A percentile compares a stretch with the other conserved stretches of the same genome.
These are phyloP conservation scores for Gentiana straminea DNA, from an alignment of 257 asterid genomes.

Conservation along the genomic window DNA sequence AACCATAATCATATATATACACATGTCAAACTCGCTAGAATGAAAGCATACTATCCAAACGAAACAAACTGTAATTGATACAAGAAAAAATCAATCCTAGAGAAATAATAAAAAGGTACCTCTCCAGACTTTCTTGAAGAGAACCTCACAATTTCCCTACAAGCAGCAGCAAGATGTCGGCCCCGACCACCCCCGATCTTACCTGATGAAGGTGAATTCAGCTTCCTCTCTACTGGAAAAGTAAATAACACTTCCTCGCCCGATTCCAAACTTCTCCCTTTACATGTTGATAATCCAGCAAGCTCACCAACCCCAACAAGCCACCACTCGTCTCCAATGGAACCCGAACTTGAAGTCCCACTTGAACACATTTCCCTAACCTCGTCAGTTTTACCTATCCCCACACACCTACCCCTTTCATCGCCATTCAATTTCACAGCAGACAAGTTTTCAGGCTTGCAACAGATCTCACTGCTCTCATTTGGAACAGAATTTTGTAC, in stretches of 20 bases:
- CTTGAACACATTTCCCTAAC: constrained; percentile 15
- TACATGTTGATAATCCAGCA: constrained; percentile 77
- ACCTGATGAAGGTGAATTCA: constrained; percentile 40
- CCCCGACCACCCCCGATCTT: constrained; percentile 68
- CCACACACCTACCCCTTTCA: constrained; percentile 13
- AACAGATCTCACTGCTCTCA: background rate
- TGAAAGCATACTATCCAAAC: background rate
- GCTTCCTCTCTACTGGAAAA: constrained; percentile 55
- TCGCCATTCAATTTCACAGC: constrained; percentile 16
- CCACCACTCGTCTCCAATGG: constrained; percentile 78
- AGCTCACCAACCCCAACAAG: constrained; percentile 62
- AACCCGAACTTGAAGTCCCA: constrained; percentile 20
- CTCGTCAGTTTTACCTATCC: constrained; percentile 1
- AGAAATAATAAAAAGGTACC: constrained; percentile 26
- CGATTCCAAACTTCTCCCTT: constrained; percentile 58
- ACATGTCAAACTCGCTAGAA: too few species aligned
- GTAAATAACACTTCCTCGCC: constrained; percentile 67
- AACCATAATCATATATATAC: too few species aligned
- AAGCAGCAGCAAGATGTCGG: constrained; percentile 37
- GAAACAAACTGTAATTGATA: background rate
- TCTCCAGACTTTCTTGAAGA: constrained; percentile 67
- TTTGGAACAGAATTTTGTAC: constrained; percentile 8
- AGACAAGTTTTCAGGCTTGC: background rate
- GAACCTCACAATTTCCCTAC: constrained; percentile 87
- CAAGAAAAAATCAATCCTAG: too few species aligned